Evolutionary conservation across 1,284 basidiomycete genomes (phyloP).

Genomic region (Tylopilus orsonianus): DNA sequence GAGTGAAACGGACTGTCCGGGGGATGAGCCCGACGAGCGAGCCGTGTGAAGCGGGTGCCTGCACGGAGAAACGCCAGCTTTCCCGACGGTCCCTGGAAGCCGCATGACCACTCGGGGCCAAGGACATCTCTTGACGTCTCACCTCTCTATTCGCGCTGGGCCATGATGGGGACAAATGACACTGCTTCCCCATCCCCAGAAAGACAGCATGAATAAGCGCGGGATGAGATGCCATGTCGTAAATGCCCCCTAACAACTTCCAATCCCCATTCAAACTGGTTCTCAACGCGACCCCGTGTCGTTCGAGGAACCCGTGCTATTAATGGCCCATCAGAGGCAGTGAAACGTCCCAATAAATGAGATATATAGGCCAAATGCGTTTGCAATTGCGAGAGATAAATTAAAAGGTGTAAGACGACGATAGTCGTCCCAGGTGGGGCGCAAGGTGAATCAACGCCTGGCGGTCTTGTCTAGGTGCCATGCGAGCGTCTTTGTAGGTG

Average conservation of each 20-base stretch:
- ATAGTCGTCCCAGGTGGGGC: conserved; percentile 6
- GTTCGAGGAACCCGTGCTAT: conserved; percentile 6
- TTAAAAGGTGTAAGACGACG: conserved; percentile 16
- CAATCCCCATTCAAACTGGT: conserved; percentile 18
- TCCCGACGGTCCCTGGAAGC: neutral
- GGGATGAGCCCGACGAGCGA: conserved; percentile 1
- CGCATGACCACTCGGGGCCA: neutral
- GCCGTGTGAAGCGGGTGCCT: conserved; percentile 19
- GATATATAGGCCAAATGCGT: conserved; percentile 1
- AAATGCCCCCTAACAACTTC: neutral
- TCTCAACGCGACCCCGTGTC: neutral
- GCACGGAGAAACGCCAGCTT: conserved; percentile 1
- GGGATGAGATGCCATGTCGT: too few species aligned
- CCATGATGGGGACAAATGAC: conserved; percentile 3
- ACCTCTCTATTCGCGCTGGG: conserved; percentile 23
- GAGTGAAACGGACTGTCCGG: conserved; percentile 21
- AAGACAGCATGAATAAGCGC: neutral
- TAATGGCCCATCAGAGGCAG: conserved; percentile 4
- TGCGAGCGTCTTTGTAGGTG: conserved; percentile 1
- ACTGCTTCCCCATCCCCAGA: conserved; percentile 1
- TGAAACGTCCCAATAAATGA: neutral
- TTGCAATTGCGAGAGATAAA: conserved; percentile 14
- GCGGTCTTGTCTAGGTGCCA: conserved; percentile 16
- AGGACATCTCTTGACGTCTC: conserved; percentile 7
- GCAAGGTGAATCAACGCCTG: conserved; percentile 2